Percentiles rank a stretch among this genome's conserved stretches.
phyloP scores from a whole-genome alignment of 148 eudicot genomes.

The Suaeda aralocaspica region DNA sequence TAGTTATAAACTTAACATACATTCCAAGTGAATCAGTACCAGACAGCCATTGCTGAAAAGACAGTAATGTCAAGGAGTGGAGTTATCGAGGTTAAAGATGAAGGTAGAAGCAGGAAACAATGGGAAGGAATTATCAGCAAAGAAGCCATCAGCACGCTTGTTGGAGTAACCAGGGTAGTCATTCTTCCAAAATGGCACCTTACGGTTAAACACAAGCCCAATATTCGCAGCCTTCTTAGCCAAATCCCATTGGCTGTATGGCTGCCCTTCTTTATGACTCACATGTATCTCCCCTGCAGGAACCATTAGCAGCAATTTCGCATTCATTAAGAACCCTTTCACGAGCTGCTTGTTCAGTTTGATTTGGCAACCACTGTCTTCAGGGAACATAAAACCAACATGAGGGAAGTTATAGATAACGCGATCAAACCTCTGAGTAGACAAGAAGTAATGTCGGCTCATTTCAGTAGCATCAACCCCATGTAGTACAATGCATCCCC shows the following conservation, averaged over 20 bases:
- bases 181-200: slow-evolving; percentile 27
- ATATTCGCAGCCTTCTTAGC: slow-evolving; percentile 40
- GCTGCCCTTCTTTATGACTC: slow-evolving; percentile 36
- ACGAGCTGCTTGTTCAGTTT: slow-evolving; percentile 39
- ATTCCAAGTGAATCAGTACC: slow-evolving; percentile 8
- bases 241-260: slow-evolving; percentile 36
- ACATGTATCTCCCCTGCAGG: slow-evolving; percentile 39
- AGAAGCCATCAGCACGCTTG: slow-evolving; percentile 41
- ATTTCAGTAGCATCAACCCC: slow-evolving; percentile 14
- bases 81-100: slow-evolving; percentile 28
- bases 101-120: slow-evolving; percentile 39
- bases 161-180: slow-evolving; percentile 43
- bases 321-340: slow-evolving; percentile 39
- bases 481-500: slow-evolving; percentile 10
- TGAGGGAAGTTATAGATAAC: slow-evolving; percentile 13
- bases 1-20: not conserved
- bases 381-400: slow-evolving; percentile 16
- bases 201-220: slow-evolving; percentile 28
- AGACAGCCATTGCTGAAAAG: not conserved
- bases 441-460: slow-evolving; percentile 16
- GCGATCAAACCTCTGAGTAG: slow-evolving; percentile 14
- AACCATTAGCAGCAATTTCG: slow-evolving; percentile 27
- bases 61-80: slow-evolving; percentile 5
- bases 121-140: slow-evolving; percentile 30
- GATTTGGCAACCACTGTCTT: slow-evolving; percentile 10